phyloP scores from a whole-genome alignment of 164 flowering plant genomes.

The Pachysandra terminalis region DNA sequence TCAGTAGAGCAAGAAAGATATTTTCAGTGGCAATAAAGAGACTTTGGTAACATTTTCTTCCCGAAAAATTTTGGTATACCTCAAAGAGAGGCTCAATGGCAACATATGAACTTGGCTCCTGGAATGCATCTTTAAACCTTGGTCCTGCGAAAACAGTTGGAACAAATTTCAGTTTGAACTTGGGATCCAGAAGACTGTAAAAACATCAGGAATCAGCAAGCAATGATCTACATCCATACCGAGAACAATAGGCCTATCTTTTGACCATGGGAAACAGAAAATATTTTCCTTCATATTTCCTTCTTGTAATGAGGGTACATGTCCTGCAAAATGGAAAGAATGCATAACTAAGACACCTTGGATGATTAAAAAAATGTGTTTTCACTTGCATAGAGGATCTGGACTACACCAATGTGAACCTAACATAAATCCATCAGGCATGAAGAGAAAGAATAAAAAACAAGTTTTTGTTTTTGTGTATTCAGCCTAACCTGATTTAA shows the following conservation, averaged over 20 bases:
- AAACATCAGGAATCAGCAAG: constrained; percentile 1
- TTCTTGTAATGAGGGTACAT: constrained; percentile 77
- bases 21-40: background rate
- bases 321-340: constrained; percentile 42
- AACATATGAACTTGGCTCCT: constrained; percentile 76
- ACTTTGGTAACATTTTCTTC: background rate
- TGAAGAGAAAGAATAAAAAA: background rate
- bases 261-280: constrained; percentile 73
- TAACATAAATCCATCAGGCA: background rate
- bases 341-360: constrained; percentile 3
- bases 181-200: background rate
- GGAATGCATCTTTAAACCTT: constrained; percentile 93
- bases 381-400: background rate
- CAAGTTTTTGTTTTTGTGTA: background rate
- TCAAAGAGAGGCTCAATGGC: constrained; percentile 82
- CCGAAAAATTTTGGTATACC: constrained; percentile 31
- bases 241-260: constrained; percentile 66
- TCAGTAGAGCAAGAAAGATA: constrained; percentile 13
- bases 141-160: constrained; percentile 47
- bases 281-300: constrained; percentile 78
- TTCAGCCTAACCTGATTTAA: constrained; percentile 68
- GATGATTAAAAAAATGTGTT: background rate
- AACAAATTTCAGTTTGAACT: constrained; percentile 10
- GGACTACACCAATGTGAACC: background rate
- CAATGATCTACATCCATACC: constrained; percentile 36